Conservation (phyloP, 2,329 filamentous ascomycete genomes). For the Amauroascus verrucosus region DNA sequence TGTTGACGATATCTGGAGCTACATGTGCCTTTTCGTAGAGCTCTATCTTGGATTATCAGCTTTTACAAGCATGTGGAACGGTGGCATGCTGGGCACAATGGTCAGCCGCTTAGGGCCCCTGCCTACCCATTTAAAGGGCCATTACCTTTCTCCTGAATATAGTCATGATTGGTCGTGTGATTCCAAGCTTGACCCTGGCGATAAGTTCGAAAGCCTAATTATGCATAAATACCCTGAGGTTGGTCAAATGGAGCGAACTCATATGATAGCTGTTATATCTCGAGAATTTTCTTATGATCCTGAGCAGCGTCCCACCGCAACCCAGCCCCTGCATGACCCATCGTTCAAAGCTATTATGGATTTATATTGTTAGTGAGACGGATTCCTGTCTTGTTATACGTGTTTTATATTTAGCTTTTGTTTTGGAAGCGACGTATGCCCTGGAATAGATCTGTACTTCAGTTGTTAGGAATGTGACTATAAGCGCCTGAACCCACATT, state of each 20-base stretch:
- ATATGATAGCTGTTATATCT: slow-evolving; percentile 19
- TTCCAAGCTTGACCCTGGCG: slow-evolving; percentile 11
- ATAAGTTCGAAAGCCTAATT: slow-evolving; percentile 1
- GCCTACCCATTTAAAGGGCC: slow-evolving; percentile 15
- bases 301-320: slow-evolving; percentile 21
- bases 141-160: slow-evolving; percentile 13
- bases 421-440: too few species aligned
- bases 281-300: slow-evolving; percentile 21
- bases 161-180: slow-evolving; percentile 24
- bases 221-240: not conserved
- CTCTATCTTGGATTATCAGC: slow-evolving; percentile 11
- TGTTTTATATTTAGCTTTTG: not conserved
- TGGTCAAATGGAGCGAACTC: slow-evolving; percentile 9
- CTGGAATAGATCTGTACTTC: too few species aligned
- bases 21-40: slow-evolving; percentile 14
- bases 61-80: not conserved
- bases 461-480: too few species aligned
- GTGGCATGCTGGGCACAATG: not conserved
- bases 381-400: not conserved
- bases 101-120: slow-evolving; percentile 3
- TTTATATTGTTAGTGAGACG: not conserved
- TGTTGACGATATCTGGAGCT: slow-evolving; percentile 17
- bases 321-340: slow-evolving; percentile 22
- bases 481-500: too few species aligned
- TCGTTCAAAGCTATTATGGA: slow-evolving; percentile 25